These are phyloP conservation scores for Sugiyamaella xylanicola DNA, from an alignment of 1,139 yeast genomes.

Conservation along the genomic window DNA sequence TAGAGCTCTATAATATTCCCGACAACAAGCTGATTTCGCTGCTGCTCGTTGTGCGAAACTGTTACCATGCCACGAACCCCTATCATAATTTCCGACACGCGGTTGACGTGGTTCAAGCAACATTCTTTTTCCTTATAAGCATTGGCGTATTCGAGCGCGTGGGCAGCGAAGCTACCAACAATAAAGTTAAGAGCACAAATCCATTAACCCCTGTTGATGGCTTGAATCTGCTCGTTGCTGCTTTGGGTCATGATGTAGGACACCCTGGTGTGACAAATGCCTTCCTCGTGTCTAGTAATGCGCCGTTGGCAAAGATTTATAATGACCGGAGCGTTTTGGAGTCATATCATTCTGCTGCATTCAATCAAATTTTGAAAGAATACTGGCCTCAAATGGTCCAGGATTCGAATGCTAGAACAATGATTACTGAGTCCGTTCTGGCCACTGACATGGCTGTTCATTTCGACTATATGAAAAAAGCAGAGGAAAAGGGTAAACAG, in stretches of 20 bases:
- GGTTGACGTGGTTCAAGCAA: conserved; percentile 91
- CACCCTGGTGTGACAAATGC: conserved; percentile 94
- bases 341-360: conserved; percentile 77
- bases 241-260: conserved; percentile 93
- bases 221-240: conserved; percentile 69
- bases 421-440: conserved; percentile 50
- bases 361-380: conserved; percentile 57
- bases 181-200: neutral
- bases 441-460: conserved; percentile 97
- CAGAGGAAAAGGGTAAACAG: conserved; percentile 15
- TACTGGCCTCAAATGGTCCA: conserved; percentile 62
- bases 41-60: conserved; percentile 65
- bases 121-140: conserved; percentile 62
- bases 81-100: conserved; percentile 97
- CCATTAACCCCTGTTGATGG: conserved; percentile 47
- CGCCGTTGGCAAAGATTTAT: conserved; percentile 67
- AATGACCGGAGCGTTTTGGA: conserved; percentile 75
- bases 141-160: conserved; percentile 45
- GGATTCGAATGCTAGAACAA: conserved; percentile 23
- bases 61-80: conserved; percentile 81
- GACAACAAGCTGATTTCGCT: conserved; percentile 57
- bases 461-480: conserved; percentile 63
- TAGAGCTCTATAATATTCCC: conserved; percentile 39
- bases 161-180: conserved; percentile 42
- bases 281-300: conserved; percentile 60